Evolutionary conservation across 2,329 filamentous ascomycete species (phyloP).

Genomic region (Lasiodiplodia sp.): DNA sequence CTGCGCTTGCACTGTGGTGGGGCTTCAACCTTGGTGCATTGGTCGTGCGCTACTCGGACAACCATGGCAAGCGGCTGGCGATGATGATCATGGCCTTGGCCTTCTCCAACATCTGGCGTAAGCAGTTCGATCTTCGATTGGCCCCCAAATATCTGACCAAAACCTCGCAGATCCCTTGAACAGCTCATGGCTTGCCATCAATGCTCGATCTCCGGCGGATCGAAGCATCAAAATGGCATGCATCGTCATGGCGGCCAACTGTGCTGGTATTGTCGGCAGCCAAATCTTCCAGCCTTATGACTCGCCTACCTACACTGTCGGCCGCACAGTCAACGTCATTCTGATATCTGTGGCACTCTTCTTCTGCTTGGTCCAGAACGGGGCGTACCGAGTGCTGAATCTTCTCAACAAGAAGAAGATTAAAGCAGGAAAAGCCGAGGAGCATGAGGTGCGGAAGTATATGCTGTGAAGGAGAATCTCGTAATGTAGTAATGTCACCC

Average conservation of each 20-base stretch:
- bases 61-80: constrained; percentile 16
- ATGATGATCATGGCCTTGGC: constrained; percentile 29
- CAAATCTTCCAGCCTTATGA: constrained; percentile 35
- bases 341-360: constrained; percentile 28
- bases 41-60: constrained; percentile 5
- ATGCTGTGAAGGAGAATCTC: not conserved
- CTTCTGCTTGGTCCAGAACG: constrained; percentile 30
- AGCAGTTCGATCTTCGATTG: not conserved
- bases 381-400: constrained; percentile 32
- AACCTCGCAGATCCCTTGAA: constrained; percentile 30
- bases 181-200: constrained; percentile 35
- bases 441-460: constrained; percentile 11
- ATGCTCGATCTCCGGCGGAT: constrained; percentile 33
- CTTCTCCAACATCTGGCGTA: constrained; percentile 29
- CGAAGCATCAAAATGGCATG: constrained; percentile 34
- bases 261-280: constrained; percentile 33
- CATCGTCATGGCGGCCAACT: constrained; percentile 35
- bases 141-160: not conserved
- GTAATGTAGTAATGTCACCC: constrained; percentile 10
- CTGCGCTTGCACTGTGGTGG: constrained; percentile 29
- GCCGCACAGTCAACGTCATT: constrained; percentile 32
- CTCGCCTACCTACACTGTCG: constrained; percentile 31
- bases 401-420: constrained; percentile 4
- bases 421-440: not conserved
- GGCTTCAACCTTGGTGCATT: constrained; percentile 27